Evolutionary conservation across 306 rosid species (phyloP).

Genomic region (Acacia confusa): DNA sequence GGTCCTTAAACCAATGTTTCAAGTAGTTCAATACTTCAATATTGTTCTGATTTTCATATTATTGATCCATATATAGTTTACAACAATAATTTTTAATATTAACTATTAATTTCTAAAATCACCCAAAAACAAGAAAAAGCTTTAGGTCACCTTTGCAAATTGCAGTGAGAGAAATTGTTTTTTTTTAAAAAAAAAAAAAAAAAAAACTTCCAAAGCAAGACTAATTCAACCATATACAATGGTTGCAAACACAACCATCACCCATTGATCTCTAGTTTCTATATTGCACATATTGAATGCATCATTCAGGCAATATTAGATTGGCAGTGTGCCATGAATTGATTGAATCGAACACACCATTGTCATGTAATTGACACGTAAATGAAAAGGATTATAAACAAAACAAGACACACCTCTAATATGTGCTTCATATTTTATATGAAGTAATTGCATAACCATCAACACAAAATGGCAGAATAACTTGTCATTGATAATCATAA

Average conservation of each 20-base stretch:
- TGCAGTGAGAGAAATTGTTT: not conserved
- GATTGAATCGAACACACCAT: not conserved
- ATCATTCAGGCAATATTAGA: not conserved
- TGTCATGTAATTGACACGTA: not conserved
- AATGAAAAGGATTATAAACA: not conserved
- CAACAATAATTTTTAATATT: not conserved
- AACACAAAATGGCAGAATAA: too few species aligned
- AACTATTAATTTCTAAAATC: not conserved
- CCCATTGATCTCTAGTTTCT: not conserved
- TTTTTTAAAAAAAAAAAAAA: too few species aligned
- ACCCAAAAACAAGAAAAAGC: not conserved
- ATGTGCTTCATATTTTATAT: not conserved
- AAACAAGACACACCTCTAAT: not conserved
- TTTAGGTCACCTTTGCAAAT: not conserved
- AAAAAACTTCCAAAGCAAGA: not conserved
- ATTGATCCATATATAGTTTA: not conserved
- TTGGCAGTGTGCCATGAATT: not conserved
- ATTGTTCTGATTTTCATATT: not conserved
- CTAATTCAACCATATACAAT: not conserved
- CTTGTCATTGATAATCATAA: too few species aligned
- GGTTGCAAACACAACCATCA: not conserved
- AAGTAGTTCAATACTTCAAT: not conserved
- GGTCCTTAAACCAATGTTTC: not conserved
- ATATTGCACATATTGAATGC: not conserved
- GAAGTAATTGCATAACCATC: too few species aligned